A percentile compares a stretch with the other conserved stretches of the same genome.
Conservation (phyloP, 2,329 filamentous ascomycete genomes). For the Trichoderma sp. region DNA sequence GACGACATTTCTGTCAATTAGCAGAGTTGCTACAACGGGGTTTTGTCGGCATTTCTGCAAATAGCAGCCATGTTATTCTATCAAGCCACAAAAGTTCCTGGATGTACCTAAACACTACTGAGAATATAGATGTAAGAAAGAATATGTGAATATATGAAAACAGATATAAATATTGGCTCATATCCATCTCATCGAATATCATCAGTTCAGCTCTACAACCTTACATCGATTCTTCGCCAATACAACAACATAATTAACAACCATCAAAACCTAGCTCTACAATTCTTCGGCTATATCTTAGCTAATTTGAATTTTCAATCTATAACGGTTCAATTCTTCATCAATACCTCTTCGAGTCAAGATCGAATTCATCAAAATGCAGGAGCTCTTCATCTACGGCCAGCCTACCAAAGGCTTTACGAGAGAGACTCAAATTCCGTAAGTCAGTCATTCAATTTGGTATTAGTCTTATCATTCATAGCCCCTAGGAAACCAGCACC, state of each 20-base stretch:
- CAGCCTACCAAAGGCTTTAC: not conserved
- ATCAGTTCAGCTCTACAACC: not conserved
- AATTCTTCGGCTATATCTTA: too few relatives aligned
- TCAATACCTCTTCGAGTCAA: not conserved
- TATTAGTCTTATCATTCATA: not conserved
- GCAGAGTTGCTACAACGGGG: not conserved
- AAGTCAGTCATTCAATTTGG: not conserved
- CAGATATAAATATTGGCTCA: not conserved
- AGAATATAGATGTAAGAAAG: not conserved
- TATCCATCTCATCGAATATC: not conserved
- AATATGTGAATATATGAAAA: not conserved
- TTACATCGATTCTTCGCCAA: not conserved
- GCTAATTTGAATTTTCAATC: too few relatives aligned
- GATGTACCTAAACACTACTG: not conserved
- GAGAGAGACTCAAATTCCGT: conserved; percentile 9
- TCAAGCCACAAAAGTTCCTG: not conserved
- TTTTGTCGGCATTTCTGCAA: not conserved
- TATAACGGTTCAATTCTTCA: not conserved
- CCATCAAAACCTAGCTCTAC: not conserved
- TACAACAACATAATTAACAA: not conserved
- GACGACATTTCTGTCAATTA: not conserved
- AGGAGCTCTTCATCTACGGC: not conserved
- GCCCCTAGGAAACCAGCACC: conserved; percentile 9
- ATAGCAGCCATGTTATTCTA: not conserved
- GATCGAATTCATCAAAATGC: not conserved